Evolutionary conservation across 805 yeast species (phyloP).

Genomic region (Yueomyces sinensis): DNA sequence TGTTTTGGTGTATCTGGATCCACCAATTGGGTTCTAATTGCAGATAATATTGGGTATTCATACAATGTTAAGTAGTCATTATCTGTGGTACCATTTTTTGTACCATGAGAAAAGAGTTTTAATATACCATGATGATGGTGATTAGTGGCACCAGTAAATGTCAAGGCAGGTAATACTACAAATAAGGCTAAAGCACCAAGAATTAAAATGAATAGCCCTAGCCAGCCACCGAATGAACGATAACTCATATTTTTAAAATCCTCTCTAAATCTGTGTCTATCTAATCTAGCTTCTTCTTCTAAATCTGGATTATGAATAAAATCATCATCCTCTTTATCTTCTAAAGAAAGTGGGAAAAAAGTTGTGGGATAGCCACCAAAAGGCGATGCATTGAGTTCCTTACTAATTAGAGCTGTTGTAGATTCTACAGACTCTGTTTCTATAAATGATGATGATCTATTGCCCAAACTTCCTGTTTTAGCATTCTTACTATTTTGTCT

Average conservation of each 20-base stretch:
- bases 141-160: conserved; percentile 57
- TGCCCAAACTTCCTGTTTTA: not conserved
- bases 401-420: not conserved
- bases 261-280: conserved; percentile 48
- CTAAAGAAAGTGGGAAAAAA: conserved; percentile 79
- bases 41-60: conserved; percentile 36
- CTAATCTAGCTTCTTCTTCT: conserved; percentile 76
- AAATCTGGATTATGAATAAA: conserved; percentile 95
- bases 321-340: conserved; percentile 92
- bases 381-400: conserved; percentile 46
- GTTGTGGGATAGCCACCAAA: conserved; percentile 96
- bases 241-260: conserved; percentile 58
- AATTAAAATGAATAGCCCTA: conserved; percentile 46
- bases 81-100: not conserved
- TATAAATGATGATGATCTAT: not conserved
- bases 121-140: conserved; percentile 14
- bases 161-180: conserved; percentile 69
- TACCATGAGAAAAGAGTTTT: not conserved
- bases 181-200: conserved; percentile 57
- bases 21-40: conserved; percentile 37
- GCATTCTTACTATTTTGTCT: conserved; percentile 1
- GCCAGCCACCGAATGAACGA: conserved; percentile 45
- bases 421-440: not conserved
- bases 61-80: conserved; percentile 33
- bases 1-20: conserved; percentile 51